Evolutionary conservation across 495 filamentous ascomycete genomes (phyloP).

Genomic region (Lindgomyces ingoldianus): DNA sequence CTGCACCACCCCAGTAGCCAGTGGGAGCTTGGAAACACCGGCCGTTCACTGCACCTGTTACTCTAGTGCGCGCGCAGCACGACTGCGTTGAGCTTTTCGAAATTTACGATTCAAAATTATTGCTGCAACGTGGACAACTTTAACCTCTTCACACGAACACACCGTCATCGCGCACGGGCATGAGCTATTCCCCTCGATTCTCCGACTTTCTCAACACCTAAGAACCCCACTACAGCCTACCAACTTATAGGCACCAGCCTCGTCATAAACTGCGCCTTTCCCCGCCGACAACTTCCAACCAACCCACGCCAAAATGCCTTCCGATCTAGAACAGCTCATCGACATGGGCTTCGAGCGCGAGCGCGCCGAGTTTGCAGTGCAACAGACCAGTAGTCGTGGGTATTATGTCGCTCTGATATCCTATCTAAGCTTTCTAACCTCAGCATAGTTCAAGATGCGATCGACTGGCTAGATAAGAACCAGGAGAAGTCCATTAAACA

Average conservation of each 20-base stretch:
- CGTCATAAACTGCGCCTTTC: background rate
- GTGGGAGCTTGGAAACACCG: no score
- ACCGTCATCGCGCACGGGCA: slow-evolving; percentile 10
- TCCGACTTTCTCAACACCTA: background rate
- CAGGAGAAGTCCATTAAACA: slow-evolving; percentile 81
- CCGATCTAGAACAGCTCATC: slow-evolving; percentile 77
- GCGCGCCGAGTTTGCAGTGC: slow-evolving; percentile 76
- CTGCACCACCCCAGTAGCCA: background rate
- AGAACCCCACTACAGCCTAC: slow-evolving; percentile 4
- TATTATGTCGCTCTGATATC: background rate
- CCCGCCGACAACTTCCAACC: background rate
- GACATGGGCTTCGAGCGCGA: slow-evolving; percentile 94
- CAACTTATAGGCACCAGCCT: background rate
- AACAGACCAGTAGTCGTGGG: slow-evolving; percentile 74
- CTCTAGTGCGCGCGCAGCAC: no score
- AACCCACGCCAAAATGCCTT: slow-evolving; percentile 16
- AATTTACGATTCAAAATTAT: no score
- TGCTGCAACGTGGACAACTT: no score
- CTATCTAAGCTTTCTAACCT: slow-evolving; percentile 14
- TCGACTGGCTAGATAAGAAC: slow-evolving; percentile 92
- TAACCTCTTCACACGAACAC: no score
- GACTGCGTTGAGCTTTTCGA: no score
- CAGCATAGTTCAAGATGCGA: slow-evolving; percentile 74
- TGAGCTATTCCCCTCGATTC: slow-evolving; percentile 10
- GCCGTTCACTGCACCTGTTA: no score